A percentile compares a stretch with the other conserved stretches of the same genome.
phyloP scores from a whole-genome alignment of 441 rosid genomes.

The Gossypium schwendimanii region DNA sequence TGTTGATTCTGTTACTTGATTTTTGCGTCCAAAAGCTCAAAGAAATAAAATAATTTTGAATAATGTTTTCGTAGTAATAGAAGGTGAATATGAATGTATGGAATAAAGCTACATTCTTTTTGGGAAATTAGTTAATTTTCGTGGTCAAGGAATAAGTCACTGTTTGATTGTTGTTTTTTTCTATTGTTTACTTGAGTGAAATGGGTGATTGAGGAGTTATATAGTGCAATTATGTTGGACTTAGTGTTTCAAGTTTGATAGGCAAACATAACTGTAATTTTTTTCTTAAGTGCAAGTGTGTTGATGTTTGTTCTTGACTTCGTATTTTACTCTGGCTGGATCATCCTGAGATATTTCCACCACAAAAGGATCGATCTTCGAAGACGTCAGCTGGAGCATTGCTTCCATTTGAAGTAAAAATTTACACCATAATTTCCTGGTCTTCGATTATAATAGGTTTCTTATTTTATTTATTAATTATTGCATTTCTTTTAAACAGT shows the following conservation, averaged over 20 bases:
- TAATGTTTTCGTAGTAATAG: not conserved
- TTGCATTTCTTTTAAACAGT: slow-evolving; percentile 32
- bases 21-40: not conserved
- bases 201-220: not conserved
- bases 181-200: not conserved
- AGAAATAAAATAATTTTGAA: not conserved
- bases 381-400: slow-evolving; percentile 34
- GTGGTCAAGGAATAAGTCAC: not conserved
- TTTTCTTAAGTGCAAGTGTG: not conserved
- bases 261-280: not conserved
- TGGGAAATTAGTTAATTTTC: not conserved
- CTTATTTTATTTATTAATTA: not conserved
- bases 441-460: not conserved
- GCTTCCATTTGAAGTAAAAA: slow-evolving; percentile 66
- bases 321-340: slow-evolving; percentile 49
- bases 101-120: not conserved
- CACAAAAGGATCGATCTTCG: slow-evolving; percentile 53
- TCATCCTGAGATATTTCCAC: slow-evolving; percentile 48
- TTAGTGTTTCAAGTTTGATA: not conserved
- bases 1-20: not conserved
- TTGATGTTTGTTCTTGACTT: slow-evolving; percentile 44
- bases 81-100: not conserved
- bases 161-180: not conserved
- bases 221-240: not conserved
- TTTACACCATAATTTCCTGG: not conserved